A percentile compares a stretch with the other conserved stretches of the same genome.
These are phyloP conservation scores for Mucor circinelloides DNA, from an alignment of 371 early-diverging fungal species.

Conservation along the genomic window DNA sequence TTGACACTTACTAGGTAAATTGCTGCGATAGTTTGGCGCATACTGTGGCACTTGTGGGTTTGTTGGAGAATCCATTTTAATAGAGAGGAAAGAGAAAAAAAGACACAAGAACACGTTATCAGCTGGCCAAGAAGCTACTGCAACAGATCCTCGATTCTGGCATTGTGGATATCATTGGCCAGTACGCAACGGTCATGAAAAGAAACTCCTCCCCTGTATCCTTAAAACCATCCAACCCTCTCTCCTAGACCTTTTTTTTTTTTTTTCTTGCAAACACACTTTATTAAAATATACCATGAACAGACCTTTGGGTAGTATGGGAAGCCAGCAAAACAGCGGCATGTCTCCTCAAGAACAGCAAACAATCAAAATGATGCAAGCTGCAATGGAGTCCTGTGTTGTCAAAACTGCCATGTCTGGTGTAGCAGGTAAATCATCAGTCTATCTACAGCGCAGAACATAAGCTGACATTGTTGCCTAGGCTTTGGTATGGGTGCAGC, in stretches of 20 bases:
- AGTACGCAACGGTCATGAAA: not conserved
- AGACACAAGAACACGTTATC: not conserved
- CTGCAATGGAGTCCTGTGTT: slow-evolving; percentile 73
- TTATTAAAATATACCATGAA: slow-evolving; percentile 17
- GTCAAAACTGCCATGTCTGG: slow-evolving; percentile 77
- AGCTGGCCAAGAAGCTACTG: not conserved
- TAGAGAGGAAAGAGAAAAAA: not conserved
- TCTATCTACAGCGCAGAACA: no score
- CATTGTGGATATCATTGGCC: not conserved
- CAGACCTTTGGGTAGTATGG: slow-evolving; percentile 16
- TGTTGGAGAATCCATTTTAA: slow-evolving; percentile 32
- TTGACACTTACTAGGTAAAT: slow-evolving; percentile 17
- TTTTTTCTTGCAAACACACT: not conserved
- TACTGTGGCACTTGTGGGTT: slow-evolving; percentile 33
- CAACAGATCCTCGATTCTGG: no score
- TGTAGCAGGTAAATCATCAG: slow-evolving; percentile 72
- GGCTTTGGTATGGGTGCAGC: slow-evolving; percentile 91
- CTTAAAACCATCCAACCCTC: not conserved
- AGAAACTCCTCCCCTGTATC: slow-evolving; percentile 14
- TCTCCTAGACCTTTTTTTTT: slow-evolving; percentile 5
- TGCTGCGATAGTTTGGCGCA: slow-evolving; percentile 34
- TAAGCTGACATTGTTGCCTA: slow-evolving; percentile 13
- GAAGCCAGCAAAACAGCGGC: slow-evolving; percentile 22
- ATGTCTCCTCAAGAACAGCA: slow-evolving; percentile 43
- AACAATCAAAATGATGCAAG: slow-evolving; percentile 48